Percentiles rank a stretch among this genome's conserved stretches.
Evolutionary conservation across 1,284 basidiomycete species (phyloP).

Genomic region (Cryptococcus sp.): DNA sequence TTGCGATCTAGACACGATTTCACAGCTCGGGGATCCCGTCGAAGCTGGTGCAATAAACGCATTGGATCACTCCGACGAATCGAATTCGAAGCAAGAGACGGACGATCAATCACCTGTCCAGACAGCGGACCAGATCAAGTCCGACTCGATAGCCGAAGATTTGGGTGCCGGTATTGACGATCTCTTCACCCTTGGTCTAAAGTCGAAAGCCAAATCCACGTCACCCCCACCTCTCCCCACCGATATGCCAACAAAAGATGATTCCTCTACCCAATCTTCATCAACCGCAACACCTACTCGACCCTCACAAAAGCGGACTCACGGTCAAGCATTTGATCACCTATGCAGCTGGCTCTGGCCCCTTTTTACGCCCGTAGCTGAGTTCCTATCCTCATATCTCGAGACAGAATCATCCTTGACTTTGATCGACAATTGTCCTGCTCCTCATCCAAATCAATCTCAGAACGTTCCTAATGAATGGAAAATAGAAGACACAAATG

Average conservation of each 20-base stretch:
- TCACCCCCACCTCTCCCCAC: too few relatives aligned
- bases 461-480: neutral
- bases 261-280: too few relatives aligned
- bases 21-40: neutral
- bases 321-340: conserved; percentile 23
- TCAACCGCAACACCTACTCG: neutral
- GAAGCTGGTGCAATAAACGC: neutral
- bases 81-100: neutral
- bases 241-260: too few relatives aligned
- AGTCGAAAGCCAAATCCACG: too few relatives aligned
- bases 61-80: neutral
- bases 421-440: neutral
- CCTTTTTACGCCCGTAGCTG: conserved; percentile 17
- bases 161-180: too few relatives aligned
- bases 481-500: conserved; percentile 7
- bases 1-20: neutral
- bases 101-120: neutral
- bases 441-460: neutral
- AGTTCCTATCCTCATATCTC: conserved; percentile 11
- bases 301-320: conserved; percentile 4
- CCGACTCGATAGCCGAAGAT: too few relatives aligned
- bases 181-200: too few relatives aligned
- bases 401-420: conserved; percentile 9
- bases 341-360: conserved; percentile 20
- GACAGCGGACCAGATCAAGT: too few relatives aligned